Base-by-base conservation (phyloP, 108 stramenopile species). In the Pseudonitzschia delicatissima region DNA sequence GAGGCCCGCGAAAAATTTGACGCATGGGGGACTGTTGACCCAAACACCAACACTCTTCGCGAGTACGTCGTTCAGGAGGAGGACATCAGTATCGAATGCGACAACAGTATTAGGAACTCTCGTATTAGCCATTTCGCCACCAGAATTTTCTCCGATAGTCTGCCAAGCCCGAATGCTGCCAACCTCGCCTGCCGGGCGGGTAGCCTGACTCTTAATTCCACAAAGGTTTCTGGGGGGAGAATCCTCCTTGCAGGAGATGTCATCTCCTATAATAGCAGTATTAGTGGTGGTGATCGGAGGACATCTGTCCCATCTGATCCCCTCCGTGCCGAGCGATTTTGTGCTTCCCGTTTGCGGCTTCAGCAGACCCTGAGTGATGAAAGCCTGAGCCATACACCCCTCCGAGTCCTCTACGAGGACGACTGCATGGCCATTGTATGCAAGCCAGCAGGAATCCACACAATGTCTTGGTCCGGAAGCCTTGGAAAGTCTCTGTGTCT, bases 401-500 rank as follows among this genome's bases (percentile, higher is more conserved):
- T 63, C 31, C 20, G 29, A 3, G 45, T 63, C 0, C 44, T 63
- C 23, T 55, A 55, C 32, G 53, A 55, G 17, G 53, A 55, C 32
- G 4, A 55, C 17, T 31, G 31, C 15, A 55, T 55, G 53, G 53
- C 53, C 29, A 55, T 55, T 33, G 53, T 55, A 0, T 55, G 53
- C 32, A 55, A 55, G 31, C 53, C 53, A 27, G 53, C 53, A n/a
- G 53, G 53, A 29, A 55, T 55, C 9, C 53, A 63, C 44, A 45
- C 62, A 0, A 63, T 63, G 62, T 63, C 62, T 23, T 55, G 32
- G 29, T 55, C 53, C 11, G 53, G 53, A n/a, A 47, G 44, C 34
- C 23, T 63, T 26, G 62, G 62, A 9, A 63, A 63, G 37, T 63
- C 62, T 25, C 62, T 63, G 0, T 63, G 62, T 42, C 28, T 47